Percentiles rank a stretch among this genome's conserved stretches.
Evolutionary conservation across 129 eudicot species (phyloP).

Genomic region (Flaveria robusta): DNA sequence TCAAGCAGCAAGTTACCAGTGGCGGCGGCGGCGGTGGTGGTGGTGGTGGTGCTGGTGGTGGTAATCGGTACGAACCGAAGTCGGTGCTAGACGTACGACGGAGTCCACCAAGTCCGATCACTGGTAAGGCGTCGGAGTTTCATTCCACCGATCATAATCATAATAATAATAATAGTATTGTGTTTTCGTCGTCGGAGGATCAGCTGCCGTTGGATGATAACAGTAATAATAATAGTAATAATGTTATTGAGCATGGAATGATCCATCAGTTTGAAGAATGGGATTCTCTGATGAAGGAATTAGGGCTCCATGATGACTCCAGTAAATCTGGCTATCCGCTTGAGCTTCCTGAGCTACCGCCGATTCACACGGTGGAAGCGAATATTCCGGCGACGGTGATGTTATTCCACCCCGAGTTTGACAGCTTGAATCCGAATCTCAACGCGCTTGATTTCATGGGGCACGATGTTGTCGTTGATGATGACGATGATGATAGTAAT

Average conservation of each 20-base stretch:
- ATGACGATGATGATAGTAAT: constrained; percentile 25
- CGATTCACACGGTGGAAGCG: constrained; percentile 37
- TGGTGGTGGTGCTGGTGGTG: neutral
- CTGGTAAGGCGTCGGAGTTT: constrained; percentile 14
- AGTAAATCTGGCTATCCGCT: constrained; percentile 41
- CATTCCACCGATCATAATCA: neutral
- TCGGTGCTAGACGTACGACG: constrained; percentile 84
- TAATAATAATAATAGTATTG: constrained; percentile 18
- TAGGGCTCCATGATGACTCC: constrained; percentile 87
- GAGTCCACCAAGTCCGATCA: constrained; percentile 70
- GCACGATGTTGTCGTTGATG: constrained; percentile 35
- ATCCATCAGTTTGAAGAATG: constrained; percentile 74
- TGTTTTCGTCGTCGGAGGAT: constrained; percentile 39
- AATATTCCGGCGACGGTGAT: constrained; percentile 24
- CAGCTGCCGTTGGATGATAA: constrained; percentile 42
- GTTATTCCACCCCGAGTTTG: constrained; percentile 47
- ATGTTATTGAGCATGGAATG: constrained; percentile 49
- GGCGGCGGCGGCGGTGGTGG: constrained; percentile 25
- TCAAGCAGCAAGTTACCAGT: constrained; percentile 28
- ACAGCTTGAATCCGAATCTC: constrained; percentile 40
- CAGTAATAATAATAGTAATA: neutral
- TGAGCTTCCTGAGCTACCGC: constrained; percentile 57
- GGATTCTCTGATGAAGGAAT: constrained; percentile 89
- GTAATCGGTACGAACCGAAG: constrained; percentile 78
- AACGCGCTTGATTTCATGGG: constrained; percentile 45